Percentiles rank a stretch among this genome's conserved stretches.
phyloP scores from a whole-genome alignment of 257 asterid species.

The Scutellaria barbata region DNA sequence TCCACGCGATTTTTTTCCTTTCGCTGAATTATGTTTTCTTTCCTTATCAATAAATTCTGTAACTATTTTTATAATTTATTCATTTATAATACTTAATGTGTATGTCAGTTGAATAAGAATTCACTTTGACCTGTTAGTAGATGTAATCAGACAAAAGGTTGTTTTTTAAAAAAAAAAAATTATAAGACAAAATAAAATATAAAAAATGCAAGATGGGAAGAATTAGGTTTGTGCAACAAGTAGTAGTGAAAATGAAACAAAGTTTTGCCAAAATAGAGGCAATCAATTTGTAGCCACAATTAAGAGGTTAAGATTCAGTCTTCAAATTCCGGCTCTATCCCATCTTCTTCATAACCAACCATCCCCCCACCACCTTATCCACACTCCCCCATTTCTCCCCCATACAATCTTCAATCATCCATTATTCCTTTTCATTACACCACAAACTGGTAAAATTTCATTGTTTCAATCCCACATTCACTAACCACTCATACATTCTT shows the following conservation, averaged over 20 bases:
- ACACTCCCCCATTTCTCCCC: constrained; percentile 49
- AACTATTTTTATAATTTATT: no score
- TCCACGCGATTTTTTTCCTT: no score
- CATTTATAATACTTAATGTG: no score
- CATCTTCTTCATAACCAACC: constrained; percentile 60
- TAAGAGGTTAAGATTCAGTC: constrained; percentile 27
- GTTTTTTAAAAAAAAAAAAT: no score
- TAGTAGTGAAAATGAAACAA: no score
- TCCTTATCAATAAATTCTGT: no score
- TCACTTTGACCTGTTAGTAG: no score
- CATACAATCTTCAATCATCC: constrained; percentile 45
- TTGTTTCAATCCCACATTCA: background rate
- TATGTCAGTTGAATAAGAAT: no score
- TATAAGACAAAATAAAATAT: no score
- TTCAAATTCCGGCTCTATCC: constrained; percentile 42
- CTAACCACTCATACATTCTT: background rate
- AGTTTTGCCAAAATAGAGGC: background rate
- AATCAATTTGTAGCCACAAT: constrained; percentile 41
- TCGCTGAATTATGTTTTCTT: no score
- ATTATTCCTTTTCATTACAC: constrained; percentile 41
- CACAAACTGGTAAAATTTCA: background rate
- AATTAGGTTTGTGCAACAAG: background rate
- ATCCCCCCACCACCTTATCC: constrained; percentile 69
- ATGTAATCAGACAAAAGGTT: no score
- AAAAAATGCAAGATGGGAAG: no score